These are phyloP conservation scores for Teratosphaeriaceae sp. DNA, from an alignment of 2,329 filamentous ascomycete genomes.

Conservation along the genomic window DNA sequence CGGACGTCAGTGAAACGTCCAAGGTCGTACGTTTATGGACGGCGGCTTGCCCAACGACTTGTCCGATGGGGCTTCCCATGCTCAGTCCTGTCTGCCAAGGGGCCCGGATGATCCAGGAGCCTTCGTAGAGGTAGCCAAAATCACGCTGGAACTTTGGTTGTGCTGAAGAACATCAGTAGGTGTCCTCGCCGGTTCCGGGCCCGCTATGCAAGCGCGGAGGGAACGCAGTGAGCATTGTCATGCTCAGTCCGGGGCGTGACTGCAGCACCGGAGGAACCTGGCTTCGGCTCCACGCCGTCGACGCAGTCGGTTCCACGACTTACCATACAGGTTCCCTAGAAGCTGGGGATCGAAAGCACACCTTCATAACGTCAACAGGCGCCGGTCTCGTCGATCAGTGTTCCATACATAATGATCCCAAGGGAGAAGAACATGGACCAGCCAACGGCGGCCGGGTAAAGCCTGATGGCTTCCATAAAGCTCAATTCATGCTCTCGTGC, in stretches of 20 bases:
- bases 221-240: too few relatives aligned
- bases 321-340: conserved; percentile 51
- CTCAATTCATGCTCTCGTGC: conserved; percentile 22
- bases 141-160: conserved; percentile 52
- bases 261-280: too few relatives aligned
- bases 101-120: conserved; percentile 31
- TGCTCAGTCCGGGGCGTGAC: too few relatives aligned
- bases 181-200: too few relatives aligned
- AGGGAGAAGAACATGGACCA: conserved; percentile 57
- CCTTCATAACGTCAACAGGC: too few relatives aligned
- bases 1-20: background rate
- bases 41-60: conserved; percentile 48
- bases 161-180: conserved; percentile 25
- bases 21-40: background rate
- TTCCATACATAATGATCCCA: conserved; percentile 50
- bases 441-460: conserved; percentile 41
- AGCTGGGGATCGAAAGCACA: conserved; percentile 57
- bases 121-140: conserved; percentile 48
- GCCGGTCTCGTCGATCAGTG: too few relatives aligned
- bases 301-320: background rate
- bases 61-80: conserved; percentile 52
- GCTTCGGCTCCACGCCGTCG: background rate
- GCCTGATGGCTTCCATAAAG: conserved; percentile 31
- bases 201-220: too few relatives aligned
- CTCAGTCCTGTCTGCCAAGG: conserved; percentile 34